These are phyloP conservation scores for Neoconidiobolus thromboides DNA, from an alignment of 371 early-diverging fungal species.

Conservation along the genomic window DNA sequence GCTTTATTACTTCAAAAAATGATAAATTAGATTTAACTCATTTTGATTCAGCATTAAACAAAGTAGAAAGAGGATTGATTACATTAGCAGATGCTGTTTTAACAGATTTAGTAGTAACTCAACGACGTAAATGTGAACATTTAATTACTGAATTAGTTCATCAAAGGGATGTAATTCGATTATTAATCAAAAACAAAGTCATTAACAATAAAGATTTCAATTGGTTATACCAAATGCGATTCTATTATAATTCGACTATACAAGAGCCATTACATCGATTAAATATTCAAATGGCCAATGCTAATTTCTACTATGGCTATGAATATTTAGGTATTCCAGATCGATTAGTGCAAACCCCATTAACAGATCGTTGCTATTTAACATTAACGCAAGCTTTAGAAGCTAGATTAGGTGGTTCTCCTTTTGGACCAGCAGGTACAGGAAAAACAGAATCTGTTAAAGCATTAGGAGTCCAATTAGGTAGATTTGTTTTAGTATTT, in stretches of 20 bases:
- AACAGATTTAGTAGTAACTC: conserved; percentile 57
- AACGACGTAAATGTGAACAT: conserved; percentile 89
- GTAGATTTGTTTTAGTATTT: conserved; percentile 93
- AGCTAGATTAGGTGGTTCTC: conserved; percentile 81
- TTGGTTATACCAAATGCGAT: conserved; percentile 97
- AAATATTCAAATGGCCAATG: conserved; percentile 81
- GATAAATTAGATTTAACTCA: conserved; percentile 16
- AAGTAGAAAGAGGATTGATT: conserved; percentile 56
- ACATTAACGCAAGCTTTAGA: conserved; percentile 94
- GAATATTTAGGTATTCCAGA: conserved; percentile 95
- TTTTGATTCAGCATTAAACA: conserved; percentile 30
- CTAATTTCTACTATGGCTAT: conserved; percentile 83
- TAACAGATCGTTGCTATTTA: conserved; percentile 94
- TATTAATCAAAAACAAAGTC: conserved; percentile 33
- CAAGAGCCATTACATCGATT: conserved; percentile 55
- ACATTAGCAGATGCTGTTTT: conserved; percentile 85
- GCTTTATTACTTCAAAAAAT: conserved; percentile 16
- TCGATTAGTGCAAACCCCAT: conserved; percentile 91
- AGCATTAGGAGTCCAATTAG: conserved; percentile 87
- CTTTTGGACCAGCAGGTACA: conserved; percentile 94
- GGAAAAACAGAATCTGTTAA: conserved; percentile 96
- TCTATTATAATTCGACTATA: conserved; percentile 49
- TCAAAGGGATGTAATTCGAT: conserved; percentile 84
- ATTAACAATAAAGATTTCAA: conserved; percentile 55
- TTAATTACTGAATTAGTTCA: conserved; percentile 96